A percentile compares a stretch with the other conserved stretches of the same genome.
These are phyloP conservation scores for Tetramitus jugosus DNA, from an alignment of 208 protist species.

Conservation along the genomic window DNA sequence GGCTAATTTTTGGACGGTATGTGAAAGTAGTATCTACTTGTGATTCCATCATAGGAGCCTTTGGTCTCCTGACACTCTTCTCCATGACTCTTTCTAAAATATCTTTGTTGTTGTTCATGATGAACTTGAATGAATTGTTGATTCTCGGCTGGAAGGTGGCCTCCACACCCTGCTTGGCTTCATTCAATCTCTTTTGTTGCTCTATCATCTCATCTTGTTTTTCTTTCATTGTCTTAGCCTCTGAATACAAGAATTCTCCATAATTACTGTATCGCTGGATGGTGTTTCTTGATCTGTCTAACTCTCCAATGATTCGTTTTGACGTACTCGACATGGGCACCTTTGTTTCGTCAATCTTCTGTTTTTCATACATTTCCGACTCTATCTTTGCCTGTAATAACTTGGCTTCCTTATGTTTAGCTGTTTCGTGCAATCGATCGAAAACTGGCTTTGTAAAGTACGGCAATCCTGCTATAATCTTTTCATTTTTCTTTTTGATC, in stretches of 20 bases:
- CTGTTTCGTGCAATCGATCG: conserved; percentile 1
- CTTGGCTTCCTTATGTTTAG: conserved; percentile 10
- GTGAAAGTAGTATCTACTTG: not conserved
- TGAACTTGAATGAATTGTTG: not conserved
- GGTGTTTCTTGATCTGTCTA: not conserved
- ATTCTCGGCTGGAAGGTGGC: conserved; percentile 6
- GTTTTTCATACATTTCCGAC: not conserved
- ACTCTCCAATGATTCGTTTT: not conserved
- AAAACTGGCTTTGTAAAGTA: not conserved
- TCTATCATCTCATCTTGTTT: not conserved
- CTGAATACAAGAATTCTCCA: conserved; percentile 14
- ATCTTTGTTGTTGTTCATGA: not conserved
- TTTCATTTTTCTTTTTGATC: too few species aligned
- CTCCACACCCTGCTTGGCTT: not conserved
- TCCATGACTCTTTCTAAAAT: not conserved
- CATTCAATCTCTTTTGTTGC: not conserved
- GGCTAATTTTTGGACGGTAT: not conserved
- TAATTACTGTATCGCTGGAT: conserved; percentile 2
- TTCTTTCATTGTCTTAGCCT: not conserved
- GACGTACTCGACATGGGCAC: not conserved
- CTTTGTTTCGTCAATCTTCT: not conserved
- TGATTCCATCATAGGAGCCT: not conserved
- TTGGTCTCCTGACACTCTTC: not conserved
- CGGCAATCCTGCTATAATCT: not conserved
- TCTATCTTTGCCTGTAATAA: not conserved